Evolutionary conservation across 306 rosid genomes (phyloP), one percentile per base, ranked within the genome.

Genomic region (Acacia melanoxylon): DNA sequence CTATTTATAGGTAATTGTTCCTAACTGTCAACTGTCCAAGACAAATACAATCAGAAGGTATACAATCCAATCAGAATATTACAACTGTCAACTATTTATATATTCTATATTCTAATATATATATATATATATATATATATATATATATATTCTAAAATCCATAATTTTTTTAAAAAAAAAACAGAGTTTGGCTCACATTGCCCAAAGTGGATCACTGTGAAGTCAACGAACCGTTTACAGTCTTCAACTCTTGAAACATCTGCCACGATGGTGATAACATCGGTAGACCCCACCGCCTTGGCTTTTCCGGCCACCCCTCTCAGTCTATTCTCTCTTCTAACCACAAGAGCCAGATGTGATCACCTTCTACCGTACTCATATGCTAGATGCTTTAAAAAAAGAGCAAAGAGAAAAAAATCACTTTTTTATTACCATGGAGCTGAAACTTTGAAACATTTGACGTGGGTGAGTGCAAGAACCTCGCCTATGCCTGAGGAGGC

Each of bases 401-500:
- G 3, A 8, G 22, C 10, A 52, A 52, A 5, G 35, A 1, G 1
- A 22, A 22, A 58, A 27, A 29, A 37, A 69, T 35, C 3, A 62
- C 13, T 52, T 58, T 58, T 24, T 2, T 25, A 8, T 68, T 11
- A n/a, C 14, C 46, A 56, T 24, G 16, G 5, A 25, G 33, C 17
- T 83, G 42, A 16, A 77, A 59, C 54, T 22, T 31, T 17, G 49
- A 84, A 40, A 51, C 20, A 40, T 75, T 72, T 33, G 24, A 59
- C 14, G 11, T 48, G 13, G 66, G n/a, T 22, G 2, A 27, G 79
- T 8, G 15, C 44, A 73, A 67, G 81, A 62, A 89, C 93, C 92
- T 92, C 87, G 78, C 97, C 92, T 24, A 81, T 88, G 74, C 92
- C 86, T 0, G 90, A 92, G 74, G 90, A 90, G 2, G 87, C 92